These are phyloP conservation scores for Akanthomyces lecanii DNA, from an alignment of 2,329 filamentous ascomycete genomes.

Conservation along the genomic window DNA sequence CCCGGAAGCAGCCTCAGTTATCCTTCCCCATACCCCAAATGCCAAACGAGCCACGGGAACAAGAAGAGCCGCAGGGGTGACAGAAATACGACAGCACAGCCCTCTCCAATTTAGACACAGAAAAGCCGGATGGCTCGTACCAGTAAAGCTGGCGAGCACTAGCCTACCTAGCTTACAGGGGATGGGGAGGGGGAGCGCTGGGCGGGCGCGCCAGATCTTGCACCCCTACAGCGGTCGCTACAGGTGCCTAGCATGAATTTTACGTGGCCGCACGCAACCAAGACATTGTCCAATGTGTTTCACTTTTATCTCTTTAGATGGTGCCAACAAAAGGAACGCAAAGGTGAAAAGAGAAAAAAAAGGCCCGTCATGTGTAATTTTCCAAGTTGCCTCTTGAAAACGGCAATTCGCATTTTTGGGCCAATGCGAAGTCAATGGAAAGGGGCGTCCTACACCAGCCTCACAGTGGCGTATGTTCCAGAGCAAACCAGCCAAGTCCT, in stretches of 20 bases:
- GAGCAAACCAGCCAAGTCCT: background rate
- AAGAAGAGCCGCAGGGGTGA: background rate
- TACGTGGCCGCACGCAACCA: background rate
- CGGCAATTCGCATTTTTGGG: background rate
- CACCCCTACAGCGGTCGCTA: background rate
- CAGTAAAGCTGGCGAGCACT: background rate
- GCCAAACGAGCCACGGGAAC: background rate
- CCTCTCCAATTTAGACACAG: slow-evolving; percentile 6
- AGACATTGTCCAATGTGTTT: slow-evolving; percentile 6
- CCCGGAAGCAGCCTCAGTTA: background rate
- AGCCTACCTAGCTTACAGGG: background rate
- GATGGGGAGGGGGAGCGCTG: background rate
- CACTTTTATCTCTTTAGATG: background rate
- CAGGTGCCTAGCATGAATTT: background rate
- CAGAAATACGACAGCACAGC: slow-evolving; percentile 5
- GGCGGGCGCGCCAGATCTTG: slow-evolving; percentile 1
- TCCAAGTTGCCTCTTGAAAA: background rate
- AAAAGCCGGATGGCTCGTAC: slow-evolving; percentile 1
- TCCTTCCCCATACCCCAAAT: background rate
- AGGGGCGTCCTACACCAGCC: background rate
- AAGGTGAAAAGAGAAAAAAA: background rate
- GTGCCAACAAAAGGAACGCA: background rate
- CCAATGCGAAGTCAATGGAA: background rate
- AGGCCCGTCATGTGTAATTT: too few relatives aligned
- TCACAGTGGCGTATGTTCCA: slow-evolving; percentile 1